Evolutionary conservation across 768 basidiomycete genomes (phyloP).

Genomic region (Kwoniella dendrophila): DNA sequence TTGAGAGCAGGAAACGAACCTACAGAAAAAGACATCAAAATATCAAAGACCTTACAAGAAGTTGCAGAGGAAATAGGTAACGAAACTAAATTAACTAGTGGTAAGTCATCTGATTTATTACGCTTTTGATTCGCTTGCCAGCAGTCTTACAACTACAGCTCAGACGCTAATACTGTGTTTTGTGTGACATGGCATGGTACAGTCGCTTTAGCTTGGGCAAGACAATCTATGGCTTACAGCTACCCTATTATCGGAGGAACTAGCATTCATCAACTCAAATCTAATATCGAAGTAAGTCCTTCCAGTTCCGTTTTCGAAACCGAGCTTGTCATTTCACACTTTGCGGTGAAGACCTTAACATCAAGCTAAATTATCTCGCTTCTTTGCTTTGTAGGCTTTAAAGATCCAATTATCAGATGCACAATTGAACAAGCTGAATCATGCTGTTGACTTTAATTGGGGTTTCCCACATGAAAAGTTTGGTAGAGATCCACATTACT

Average conservation of each 20-base stretch:
- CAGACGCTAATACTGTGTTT: background rate
- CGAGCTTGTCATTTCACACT: too few relatives aligned
- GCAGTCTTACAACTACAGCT: background rate
- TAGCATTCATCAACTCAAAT: conserved; percentile 38
- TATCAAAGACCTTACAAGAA: conserved; percentile 32
- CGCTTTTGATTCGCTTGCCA: too few relatives aligned
- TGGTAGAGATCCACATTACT: conserved; percentile 20
- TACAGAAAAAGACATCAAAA: conserved; percentile 24
- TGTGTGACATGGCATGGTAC: too few relatives aligned
- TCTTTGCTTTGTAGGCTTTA: conserved; percentile 8
- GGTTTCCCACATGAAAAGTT: conserved; percentile 26
- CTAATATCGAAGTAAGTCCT: conserved; percentile 19
- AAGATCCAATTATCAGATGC: conserved; percentile 34
- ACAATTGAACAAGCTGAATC: conserved; percentile 44
- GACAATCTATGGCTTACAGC: conserved; percentile 36
- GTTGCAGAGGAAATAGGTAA: conserved; percentile 45
- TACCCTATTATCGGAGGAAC: conserved; percentile 50
- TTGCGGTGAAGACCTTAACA: too few relatives aligned
- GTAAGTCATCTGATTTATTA: background rate
- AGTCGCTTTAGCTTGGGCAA: conserved; percentile 44
- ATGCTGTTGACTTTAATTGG: conserved; percentile 31
- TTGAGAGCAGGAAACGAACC: conserved; percentile 10
- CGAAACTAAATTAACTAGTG: conserved; percentile 16
- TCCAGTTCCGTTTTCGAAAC: background rate
- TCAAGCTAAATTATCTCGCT: too few relatives aligned